Conservation (phyloP, 192 early-diverging fungal species). For the Helicostylum pulchrum region DNA sequence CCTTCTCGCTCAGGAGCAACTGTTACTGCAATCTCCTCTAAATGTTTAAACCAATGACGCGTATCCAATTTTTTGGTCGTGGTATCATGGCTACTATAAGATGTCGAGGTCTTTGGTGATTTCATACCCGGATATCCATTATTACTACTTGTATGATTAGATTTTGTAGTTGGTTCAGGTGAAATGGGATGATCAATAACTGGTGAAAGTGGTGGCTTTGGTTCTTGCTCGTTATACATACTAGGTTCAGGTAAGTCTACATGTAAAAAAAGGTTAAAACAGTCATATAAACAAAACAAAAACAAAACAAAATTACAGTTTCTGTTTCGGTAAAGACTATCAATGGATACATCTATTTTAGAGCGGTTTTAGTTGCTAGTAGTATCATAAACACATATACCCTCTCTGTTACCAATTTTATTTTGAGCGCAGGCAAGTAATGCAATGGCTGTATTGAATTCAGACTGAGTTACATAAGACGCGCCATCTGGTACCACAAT, state of each 20-base stretch:
- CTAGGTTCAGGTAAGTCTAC: constrained; percentile 13
- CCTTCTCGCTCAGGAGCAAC: constrained; percentile 53
- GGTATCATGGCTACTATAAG: too few relatives aligned
- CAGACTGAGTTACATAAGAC: constrained; percentile 54
- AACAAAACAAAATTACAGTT: constrained; percentile 43
- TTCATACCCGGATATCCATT: constrained; percentile 32
- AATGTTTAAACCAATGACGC: constrained; percentile 53
- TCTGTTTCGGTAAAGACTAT: constrained; percentile 56
- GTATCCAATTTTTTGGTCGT: constrained; percentile 31
- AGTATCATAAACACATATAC: not conserved
- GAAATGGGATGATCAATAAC: constrained; percentile 56
- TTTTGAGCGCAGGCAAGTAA: constrained; percentile 71
- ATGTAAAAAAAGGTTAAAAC: not conserved
- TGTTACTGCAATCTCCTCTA: constrained; percentile 54
- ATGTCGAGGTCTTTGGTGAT: not conserved
- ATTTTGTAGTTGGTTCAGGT: constrained; percentile 35
- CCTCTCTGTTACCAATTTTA: constrained; percentile 58
- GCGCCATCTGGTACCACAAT: constrained; percentile 45
- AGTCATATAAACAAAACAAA: not conserved
- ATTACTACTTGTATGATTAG: constrained; percentile 38
- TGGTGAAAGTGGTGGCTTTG: not conserved
- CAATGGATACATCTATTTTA: constrained; percentile 51
- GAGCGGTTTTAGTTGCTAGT: not conserved
- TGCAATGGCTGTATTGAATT: constrained; percentile 71
- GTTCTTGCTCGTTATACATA: not conserved